Percentiles rank a stretch among this genome's conserved stretches.
phyloP scores from a whole-genome alignment of 371 early-diverging fungal genomes.

The Syncephalis fuscata region DNA sequence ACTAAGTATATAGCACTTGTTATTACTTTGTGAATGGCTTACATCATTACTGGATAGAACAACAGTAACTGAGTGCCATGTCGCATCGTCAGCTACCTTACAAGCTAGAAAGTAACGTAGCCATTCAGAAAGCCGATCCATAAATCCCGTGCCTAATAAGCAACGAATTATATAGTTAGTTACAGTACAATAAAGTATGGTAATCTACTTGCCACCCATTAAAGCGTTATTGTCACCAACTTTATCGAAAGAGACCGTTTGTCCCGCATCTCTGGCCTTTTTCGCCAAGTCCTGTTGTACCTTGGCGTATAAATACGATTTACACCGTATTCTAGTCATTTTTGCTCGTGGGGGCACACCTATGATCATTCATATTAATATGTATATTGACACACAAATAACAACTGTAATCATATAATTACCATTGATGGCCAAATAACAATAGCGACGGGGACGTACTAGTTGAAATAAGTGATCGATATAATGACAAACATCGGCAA shows the following conservation, averaged over 20 bases:
- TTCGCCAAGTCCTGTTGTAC: conserved; percentile 44
- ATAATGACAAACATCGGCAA: conserved; percentile 81
- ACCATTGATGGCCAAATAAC: conserved; percentile 82
- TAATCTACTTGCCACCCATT: too few species aligned
- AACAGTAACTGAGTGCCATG: conserved; percentile 66
- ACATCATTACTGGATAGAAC: not conserved
- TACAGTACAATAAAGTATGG: too few species aligned
- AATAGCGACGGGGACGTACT: conserved; percentile 82
- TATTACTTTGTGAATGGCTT: conserved; percentile 41
- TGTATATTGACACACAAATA: not conserved
- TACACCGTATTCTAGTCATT: conserved; percentile 96
- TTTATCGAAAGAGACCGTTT: not conserved
- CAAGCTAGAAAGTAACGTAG: conserved; percentile 79
- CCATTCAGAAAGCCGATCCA: conserved; percentile 77
- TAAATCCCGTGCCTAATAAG: conserved; percentile 92
- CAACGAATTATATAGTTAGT: too few species aligned
- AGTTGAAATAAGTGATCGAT: conserved; percentile 85
- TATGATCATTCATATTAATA: conserved; percentile 27
- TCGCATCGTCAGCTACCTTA: conserved; percentile 66
- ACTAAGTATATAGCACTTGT: conserved; percentile 68
- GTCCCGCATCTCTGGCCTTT: conserved; percentile 10
- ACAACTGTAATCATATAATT: not conserved
- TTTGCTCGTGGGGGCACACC: conserved; percentile 99
- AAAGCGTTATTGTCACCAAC: too few species aligned
- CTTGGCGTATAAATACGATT: conserved; percentile 87